Percentiles rank a stretch among this genome's conserved stretches.
Evolutionary conservation across 331 rosid species (phyloP).

Genomic region (Malus hybrid): DNA sequence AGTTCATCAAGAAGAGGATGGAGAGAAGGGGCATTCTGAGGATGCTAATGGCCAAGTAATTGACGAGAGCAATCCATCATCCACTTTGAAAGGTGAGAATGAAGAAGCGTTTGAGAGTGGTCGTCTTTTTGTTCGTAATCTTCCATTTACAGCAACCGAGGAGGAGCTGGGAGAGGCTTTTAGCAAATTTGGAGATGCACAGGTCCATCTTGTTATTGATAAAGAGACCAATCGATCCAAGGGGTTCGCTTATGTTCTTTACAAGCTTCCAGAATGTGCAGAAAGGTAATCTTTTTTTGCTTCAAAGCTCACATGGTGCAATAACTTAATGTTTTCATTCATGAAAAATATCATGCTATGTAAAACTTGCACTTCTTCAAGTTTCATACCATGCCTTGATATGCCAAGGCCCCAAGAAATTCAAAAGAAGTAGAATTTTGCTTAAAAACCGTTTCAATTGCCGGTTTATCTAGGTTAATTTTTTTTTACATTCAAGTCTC

Average conservation of each 20-base stretch:
- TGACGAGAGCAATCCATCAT: constrained; percentile 11
- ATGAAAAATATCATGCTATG: neutral
- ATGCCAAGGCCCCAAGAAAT: neutral
- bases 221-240: constrained; percentile 73
- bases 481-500: neutral
- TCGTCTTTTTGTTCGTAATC: constrained; percentile 83
- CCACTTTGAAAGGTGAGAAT: constrained; percentile 35
- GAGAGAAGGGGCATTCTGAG: constrained; percentile 14
- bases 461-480: neutral
- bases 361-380: neutral
- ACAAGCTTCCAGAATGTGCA: constrained; percentile 50
- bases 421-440: neutral
- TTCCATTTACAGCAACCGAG: constrained; percentile 74
- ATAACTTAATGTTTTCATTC: neutral
- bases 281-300: constrained; percentile 45
- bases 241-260: constrained; percentile 74
- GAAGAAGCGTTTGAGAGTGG: constrained; percentile 42
- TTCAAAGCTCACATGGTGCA: neutral
- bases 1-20: constrained; percentile 13
- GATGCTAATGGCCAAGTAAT: constrained; percentile 13
- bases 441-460: neutral
- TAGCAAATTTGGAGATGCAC: constrained; percentile 48
- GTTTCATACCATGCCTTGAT: neutral
- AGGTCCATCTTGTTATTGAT: constrained; percentile 76
- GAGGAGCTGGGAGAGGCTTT: constrained; percentile 81